Evolutionary conservation across 768 basidiomycete species (phyloP), one percentile per base, ranked within the genome.

Genomic region (Pulveroboletus frians): DNA sequence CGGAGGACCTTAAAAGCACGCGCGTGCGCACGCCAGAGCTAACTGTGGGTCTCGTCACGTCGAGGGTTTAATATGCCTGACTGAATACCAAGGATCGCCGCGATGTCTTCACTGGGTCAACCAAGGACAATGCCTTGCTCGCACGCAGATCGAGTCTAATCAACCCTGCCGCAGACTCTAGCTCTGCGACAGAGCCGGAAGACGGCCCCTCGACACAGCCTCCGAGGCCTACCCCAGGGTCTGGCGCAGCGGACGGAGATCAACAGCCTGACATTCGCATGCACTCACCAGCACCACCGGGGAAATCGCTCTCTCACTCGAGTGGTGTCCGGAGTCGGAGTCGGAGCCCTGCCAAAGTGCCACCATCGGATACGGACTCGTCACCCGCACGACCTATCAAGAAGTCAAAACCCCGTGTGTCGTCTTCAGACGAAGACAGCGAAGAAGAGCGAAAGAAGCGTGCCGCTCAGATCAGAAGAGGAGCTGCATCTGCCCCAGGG

Each of bases 341-440:
- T 21, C 41, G 60, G 57, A 60, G 56, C 23, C 41, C 49, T 38
- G 53, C 57, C 35, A 55, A 68, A 60, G 50, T 52, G 52, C 32
- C 62, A 15, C 39, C 58, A 27, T 68, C 68, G 32, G 77, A 76
- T 54, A 70, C 79, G 9, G 78, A 81, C 48, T 75, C 78, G 4
- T 76, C 80, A n/a, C 75, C 80, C n/a, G 59, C 56, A 21, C 69
- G 65, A 10, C 63, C 68, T 8, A 79, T 80, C 63, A 83, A 84
- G 69, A 71, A 71, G 51, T 67, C 56, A 21, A 75, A 76, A 55
- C 57, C 67, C 21, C 60, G 50, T 31, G 55, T 53, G 36, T 63
- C 70, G 18, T 73, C 73, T 15, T 75, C 74, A 51, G 79, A 81
- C 47, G 77, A 77, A 43, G 81, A 84, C 58, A 85, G 81, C 58